Evolutionary conservation across 148 eudicot species (phyloP), one percentile per base, ranked within the genome.

Genomic region (Camellia sinensis): DNA sequence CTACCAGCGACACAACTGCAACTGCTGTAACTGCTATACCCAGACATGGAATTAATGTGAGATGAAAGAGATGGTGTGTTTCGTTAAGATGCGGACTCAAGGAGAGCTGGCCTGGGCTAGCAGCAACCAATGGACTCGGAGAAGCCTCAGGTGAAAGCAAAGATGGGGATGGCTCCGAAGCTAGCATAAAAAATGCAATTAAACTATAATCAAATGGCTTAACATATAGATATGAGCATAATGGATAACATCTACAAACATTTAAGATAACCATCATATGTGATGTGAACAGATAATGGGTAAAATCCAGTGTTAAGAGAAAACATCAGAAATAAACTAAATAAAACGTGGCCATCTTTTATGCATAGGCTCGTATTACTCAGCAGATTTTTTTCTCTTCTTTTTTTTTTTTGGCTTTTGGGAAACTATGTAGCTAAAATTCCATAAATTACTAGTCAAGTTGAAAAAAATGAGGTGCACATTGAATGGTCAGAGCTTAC

Each of bases 11-110:
- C 81, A 81, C 59, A 62, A 89, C 76, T 79, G 97, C 91, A 73
- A 90, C 74, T 15, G 83, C 89, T 44, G 95, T 89, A 82, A 92
- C 88, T 63, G 88, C 93, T 79, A 92, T 80, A 43, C 93, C 98
- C 79, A 92, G 80, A 77, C 84, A 86, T 65, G 92, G 89, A 73
- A 91, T 67, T 79, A 93, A 80, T 70, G 90, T 84, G 63, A 97
- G 87, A 68, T 81, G 98, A 80, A 85, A 84, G 40, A 57, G 79
- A 75, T 83, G 93, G 67, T 85, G 92, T 62, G 82, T 87, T 61
- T 74, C 84, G 56, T 67, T 86, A 73, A 77, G 60, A 67, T 94
- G 76, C 71, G 76, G 44, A 57, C 79, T 89, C 78, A 88, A 68
- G 64, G 95, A 89, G 53, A 83, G 82, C 84, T 89, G 89, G 75